Base-by-base conservation (phyloP, 2,329 filamentous ascomycete species). In the Trichoderma atroviride region DNA sequence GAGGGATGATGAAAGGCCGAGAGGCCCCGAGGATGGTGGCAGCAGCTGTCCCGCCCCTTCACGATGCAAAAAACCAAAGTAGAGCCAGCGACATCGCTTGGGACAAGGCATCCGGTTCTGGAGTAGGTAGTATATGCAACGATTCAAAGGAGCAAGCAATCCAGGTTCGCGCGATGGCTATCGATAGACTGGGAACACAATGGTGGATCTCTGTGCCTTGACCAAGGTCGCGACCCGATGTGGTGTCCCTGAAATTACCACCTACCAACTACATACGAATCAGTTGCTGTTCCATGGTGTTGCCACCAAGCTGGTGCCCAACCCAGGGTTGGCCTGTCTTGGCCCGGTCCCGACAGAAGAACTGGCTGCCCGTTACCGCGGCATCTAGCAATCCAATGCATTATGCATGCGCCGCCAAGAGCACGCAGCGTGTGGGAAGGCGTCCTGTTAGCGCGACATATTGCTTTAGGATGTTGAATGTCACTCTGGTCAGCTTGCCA, bases 221-320 rank as follows among this genome's bases (percentile, higher is more conserved):
- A 59, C 59, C 55, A 40, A 40, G 55, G 55, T 59, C 40, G 37
- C 63, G 55, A 67, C 55, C 63, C 55, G 63, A 66, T 65, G 62
- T 57, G 62, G 62, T 59, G 63, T 67, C 63, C 63, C 63, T 67
- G 63, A 59, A 67, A 67, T 37, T 67, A 67, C 63, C 40, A 67
- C 63, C 63, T 55, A 67, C 55, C 55, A 67, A n/a, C 53, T 59
- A 59, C 13, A 35, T 59, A 43, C 13, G 57, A 59, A 29, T 35
- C 40, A 47, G 63, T 59, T 11, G 22, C 22, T 59, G 63, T 31
- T 55, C 37, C 63, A 64, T 22, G 50, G 50, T 43, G 22, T 64
- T 37, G 24, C 50, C 33, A 27, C 19, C 37, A 47, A 63, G 24
- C 40, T 55, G 50, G 22, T 40, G 50, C 22, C 27, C 63, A 59